Conservation (phyloP, 768 basidiomycete species). For the Tephrocybe sp. region DNA sequence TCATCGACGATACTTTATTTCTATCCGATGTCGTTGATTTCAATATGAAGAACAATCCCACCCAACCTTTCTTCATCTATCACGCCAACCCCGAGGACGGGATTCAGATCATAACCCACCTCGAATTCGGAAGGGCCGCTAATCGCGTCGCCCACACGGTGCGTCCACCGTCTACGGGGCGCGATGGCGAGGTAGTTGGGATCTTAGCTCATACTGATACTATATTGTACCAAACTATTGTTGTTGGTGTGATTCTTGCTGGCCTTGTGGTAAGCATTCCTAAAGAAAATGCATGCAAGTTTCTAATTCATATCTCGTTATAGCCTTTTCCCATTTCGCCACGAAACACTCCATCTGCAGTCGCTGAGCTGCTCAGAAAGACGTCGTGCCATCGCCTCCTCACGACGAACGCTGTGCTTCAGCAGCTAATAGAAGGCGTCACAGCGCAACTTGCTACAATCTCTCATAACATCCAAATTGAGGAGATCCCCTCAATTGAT, state of each 20-base stretch:
- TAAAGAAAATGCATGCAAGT: not conserved
- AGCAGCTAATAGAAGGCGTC: conserved; percentile 18
- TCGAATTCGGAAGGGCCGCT: conserved; percentile 39
- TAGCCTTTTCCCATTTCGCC: conserved; percentile 32
- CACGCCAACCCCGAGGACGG: conserved; percentile 10
- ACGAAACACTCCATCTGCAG: conserved; percentile 10
- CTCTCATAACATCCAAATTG: conserved; percentile 10
- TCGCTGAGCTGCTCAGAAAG: conserved; percentile 25
- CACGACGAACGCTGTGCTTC: conserved; percentile 22
- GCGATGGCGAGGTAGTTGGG: conserved; percentile 25
- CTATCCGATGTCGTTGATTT: conserved; percentile 2
- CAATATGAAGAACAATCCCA: conserved; percentile 17
- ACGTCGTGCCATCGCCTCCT: conserved; percentile 32
- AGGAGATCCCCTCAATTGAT: conserved; percentile 5
- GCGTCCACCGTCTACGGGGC: conserved; percentile 22
- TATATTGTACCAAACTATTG: conserved; percentile 35
- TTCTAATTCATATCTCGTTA: not conserved
- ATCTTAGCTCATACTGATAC: conserved; percentile 26
- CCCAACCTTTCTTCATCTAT: conserved; percentile 15
- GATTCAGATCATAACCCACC: conserved; percentile 24
- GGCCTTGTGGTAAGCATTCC: conserved; percentile 15
- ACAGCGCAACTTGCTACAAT: conserved; percentile 7
- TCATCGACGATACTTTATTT: not conserved
- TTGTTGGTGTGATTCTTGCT: conserved; percentile 29
- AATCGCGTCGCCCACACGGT: conserved; percentile 34